Evolutionary conservation across 192 early-diverging fungal species (phyloP), one percentile per base, ranked within the genome.

Genomic region (Phycomyces nitens): DNA sequence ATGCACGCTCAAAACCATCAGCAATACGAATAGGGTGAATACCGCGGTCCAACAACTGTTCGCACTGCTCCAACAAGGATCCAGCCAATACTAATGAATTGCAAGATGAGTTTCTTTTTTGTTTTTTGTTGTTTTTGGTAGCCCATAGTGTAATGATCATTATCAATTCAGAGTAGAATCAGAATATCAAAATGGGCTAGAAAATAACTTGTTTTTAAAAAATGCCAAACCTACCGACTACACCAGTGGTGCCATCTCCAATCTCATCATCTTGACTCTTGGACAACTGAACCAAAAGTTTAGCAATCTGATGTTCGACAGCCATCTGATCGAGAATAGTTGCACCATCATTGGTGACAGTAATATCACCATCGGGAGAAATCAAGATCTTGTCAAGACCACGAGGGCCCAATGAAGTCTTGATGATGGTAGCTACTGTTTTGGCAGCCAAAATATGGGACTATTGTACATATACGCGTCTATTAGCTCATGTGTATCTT

Each of bases 261-360:
- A 99, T 98, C 80, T 99, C 98, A 68, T 99, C 95, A 77, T 99
- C 98, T 85, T 99, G 98, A 64, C 86, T 89, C 80, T 96, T 94
- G 58, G 94, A 97, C 56, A 99, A 81, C 78, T 98, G 92, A 18
- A 99, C 98, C 47, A 99, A 76, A n/a, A 99, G 82, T 78, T 97
- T 97, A 23, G 95, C 98, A 73, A 98, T 97, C 80, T 98, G 94
- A 78, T 99, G 95, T 72, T 97, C 95, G 53, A 99, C 94, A 39
- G 94, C 95, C 95, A 98, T 98, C 71, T 97, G 89, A 70, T 83
- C 80, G 69, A 99, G 81, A 77, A 99, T 99, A 20, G 98, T 99
- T 5, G 98, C 98, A 16, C 98, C 98, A 68, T 99, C 98, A 80
- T 99, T 99, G 62, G 98, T 98, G 38, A 98, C 91, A 41, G 95